Evolutionary conservation across 177 flowering plant genomes (phyloP).

Genomic region (Vitis hybrid): DNA sequence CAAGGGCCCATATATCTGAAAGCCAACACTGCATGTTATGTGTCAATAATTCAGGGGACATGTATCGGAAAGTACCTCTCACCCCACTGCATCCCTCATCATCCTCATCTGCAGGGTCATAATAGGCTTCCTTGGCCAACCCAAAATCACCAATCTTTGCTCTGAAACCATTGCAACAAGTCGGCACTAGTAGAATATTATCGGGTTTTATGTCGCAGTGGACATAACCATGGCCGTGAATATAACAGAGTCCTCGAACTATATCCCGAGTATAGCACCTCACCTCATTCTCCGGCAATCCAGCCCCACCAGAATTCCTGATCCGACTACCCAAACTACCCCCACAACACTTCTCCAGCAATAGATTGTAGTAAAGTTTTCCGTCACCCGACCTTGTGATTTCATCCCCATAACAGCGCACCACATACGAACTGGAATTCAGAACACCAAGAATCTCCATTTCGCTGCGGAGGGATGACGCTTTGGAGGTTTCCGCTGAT

Average conservation of each 20-base stretch:
- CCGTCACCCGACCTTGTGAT: neutral
- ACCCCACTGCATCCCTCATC: no score
- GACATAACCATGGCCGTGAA: neutral
- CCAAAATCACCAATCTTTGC: constrained; percentile 2
- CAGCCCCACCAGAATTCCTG: neutral
- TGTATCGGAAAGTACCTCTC: no score
- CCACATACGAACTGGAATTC: neutral
- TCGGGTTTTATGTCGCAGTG: constrained; percentile 3
- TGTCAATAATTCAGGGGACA: no score
- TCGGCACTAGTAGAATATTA: neutral
- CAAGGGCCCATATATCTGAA: no score
- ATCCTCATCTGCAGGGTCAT: neutral
- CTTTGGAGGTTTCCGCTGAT: neutral
- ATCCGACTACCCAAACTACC: neutral
- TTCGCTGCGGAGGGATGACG: neutral
- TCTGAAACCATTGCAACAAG: neutral
- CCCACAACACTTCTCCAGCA: neutral
- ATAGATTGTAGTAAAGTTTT: neutral
- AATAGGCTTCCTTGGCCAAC: neutral
- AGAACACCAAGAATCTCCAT: neutral
- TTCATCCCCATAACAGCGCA: neutral
- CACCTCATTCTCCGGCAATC: neutral
- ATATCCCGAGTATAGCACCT: neutral
- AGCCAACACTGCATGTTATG: no score
- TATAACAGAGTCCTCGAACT: neutral